phyloP scores from a whole-genome alignment of 2,329 filamentous ascomycete species.

The Ascosphaera aggregata region DNA sequence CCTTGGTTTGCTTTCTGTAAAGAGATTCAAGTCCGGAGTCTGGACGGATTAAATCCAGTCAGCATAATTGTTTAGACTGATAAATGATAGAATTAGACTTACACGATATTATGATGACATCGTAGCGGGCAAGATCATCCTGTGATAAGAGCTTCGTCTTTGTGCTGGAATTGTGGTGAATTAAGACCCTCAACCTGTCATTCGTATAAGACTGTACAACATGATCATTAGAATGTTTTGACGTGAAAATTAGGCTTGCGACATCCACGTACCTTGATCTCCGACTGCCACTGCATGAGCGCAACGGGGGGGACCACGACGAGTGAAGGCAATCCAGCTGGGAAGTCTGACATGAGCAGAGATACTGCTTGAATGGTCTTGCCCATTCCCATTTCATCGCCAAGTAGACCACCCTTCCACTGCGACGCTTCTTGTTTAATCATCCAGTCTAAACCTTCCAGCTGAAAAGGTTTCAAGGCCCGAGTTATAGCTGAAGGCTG shows the following conservation, averaged over 20 bases:
- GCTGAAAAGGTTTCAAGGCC: slow-evolving; percentile 75
- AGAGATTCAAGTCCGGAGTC: slow-evolving; percentile 58
- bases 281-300: slow-evolving; percentile 80
- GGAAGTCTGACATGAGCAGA: slow-evolving; percentile 93
- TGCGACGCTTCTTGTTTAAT: slow-evolving; percentile 60
- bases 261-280: slow-evolving; percentile 36
- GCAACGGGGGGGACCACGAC: slow-evolving; percentile 85
- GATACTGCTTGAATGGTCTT: slow-evolving; percentile 98
- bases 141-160: slow-evolving; percentile 56
- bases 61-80: slow-evolving; percentile 4
- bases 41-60: slow-evolving; percentile 8
- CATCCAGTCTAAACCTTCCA: slow-evolving; percentile 92
- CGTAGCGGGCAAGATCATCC: slow-evolving; percentile 55
- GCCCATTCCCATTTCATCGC: slow-evolving; percentile 96
- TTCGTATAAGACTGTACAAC: slow-evolving; percentile 40
- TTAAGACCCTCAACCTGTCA: slow-evolving; percentile 69
- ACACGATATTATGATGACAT: slow-evolving; percentile 97
- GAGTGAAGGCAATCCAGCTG: slow-evolving; percentile 56
- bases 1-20: slow-evolving; percentile 78
- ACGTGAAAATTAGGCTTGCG: background rate
- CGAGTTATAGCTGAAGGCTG: slow-evolving; percentile 62
- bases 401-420: slow-evolving; percentile 75
- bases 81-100: slow-evolving; percentile 24
- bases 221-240: slow-evolving; percentile 4
- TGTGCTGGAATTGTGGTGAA: slow-evolving; percentile 69